Evolutionary conservation across 345 rosid genomes (phyloP).

Genomic region (Rhodamnia rubescens): DNA sequence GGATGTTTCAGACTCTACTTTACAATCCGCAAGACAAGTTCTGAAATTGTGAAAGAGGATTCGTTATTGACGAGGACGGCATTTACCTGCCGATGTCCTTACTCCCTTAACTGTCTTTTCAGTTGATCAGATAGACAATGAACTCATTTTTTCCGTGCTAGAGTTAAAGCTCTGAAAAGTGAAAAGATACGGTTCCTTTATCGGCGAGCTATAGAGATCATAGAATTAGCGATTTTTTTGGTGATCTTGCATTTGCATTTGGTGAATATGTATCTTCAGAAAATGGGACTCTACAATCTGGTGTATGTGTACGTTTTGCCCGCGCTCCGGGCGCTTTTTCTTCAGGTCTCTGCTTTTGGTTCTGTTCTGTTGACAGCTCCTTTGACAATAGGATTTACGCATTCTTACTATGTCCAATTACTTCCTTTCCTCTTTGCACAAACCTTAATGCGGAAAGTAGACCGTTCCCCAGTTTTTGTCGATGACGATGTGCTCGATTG

Average conservation of each 20-base stretch:
- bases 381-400: not conserved
- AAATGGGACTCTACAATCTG: not conserved
- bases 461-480: not conserved
- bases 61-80: not conserved
- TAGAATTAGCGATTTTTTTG: not conserved
- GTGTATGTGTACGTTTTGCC: not conserved
- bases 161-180: not conserved
- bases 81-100: not conserved
- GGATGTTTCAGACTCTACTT: not conserved
- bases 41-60: not conserved
- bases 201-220: not conserved
- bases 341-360: not conserved
- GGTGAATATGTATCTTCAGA: not conserved
- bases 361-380: not conserved
- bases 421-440: not conserved
- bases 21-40: not conserved
- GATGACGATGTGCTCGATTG: not conserved
- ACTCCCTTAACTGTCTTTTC: not conserved
- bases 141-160: not conserved
- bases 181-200: not conserved
- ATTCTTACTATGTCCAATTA: not conserved
- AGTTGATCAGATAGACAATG: not conserved
- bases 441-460: not conserved
- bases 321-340: not conserved
- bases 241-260: not conserved